Base-by-base conservation (phyloP, 345 rosid species). In the Eucalyptus camaldulensis region DNA sequence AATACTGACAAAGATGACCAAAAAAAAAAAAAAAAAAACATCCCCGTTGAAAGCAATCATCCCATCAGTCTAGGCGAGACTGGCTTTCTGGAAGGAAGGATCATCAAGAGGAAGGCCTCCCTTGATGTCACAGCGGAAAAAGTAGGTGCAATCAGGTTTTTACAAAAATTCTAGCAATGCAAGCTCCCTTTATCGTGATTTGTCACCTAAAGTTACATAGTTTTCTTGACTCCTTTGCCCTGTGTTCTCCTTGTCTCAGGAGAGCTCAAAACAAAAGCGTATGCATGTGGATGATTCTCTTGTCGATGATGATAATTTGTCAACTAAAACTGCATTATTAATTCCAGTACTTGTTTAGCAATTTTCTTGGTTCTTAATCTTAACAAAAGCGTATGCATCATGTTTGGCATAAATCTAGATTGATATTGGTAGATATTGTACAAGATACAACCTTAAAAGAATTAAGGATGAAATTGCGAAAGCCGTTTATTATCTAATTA, bases 71-170 rank as follows among this genome's bases (percentile, higher is more conserved):
- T 21, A 53, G 43, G 49, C 15, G 0, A 44, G 40, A 54, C 47
- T 86, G 91, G 90, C 87, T 83, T 85, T 81, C 19, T 47, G 29
- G 90, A 91, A 58, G 89, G 90, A 87, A 88, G 89, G 51, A 80
- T 93, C 31, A 80, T 92, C 85, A 97, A 97, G 91, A 94, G 99
- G 90, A 97, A 96, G 91, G 89, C 90, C 88, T 90, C 90, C 67
- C 45, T 87, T 31, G 60, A 89, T 87, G 94, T 93, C 51, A 69
- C 58, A 90, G 87, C 49, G 86, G 92, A 94, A 81, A 93, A 27
- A 87, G 97, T 96, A 92, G 86, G 95, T 91, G 37, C 76, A 81
- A 88, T 89, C 83, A 58, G 80, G 67, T 89, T 87, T 50, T 27
- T 45, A 51, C 19, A 33, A 33, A 86, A 86, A 24, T 37, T 37